phyloP scores from a whole-genome alignment of 768 basidiomycete genomes.

The Gyrodon lividus region DNA sequence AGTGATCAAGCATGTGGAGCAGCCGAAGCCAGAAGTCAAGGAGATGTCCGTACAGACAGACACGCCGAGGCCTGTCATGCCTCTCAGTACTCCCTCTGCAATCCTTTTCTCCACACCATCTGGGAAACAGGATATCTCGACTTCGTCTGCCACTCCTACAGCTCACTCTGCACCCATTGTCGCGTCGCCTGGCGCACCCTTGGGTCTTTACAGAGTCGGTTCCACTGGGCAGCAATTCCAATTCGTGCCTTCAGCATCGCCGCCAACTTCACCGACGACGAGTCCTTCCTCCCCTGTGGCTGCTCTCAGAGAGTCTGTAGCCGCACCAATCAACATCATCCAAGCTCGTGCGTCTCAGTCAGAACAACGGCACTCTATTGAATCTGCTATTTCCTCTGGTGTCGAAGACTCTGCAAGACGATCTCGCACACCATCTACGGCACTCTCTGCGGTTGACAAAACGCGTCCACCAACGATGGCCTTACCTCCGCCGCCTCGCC shows the following conservation, averaged over 20 bases:
- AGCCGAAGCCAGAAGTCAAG: slow-evolving; percentile 61
- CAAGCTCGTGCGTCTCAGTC: slow-evolving; percentile 52
- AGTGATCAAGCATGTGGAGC: slow-evolving; percentile 22
- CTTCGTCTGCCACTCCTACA: slow-evolving; percentile 33
- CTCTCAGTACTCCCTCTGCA: slow-evolving; percentile 31
- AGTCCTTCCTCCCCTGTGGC: slow-evolving; percentile 36
- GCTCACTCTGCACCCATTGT: slow-evolving; percentile 31
- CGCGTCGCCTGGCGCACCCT: slow-evolving; percentile 30
- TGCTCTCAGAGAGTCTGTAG: slow-evolving; percentile 51
- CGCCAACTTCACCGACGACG: slow-evolving; percentile 26
- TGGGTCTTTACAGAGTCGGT: slow-evolving; percentile 57
- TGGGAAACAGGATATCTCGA: slow-evolving; percentile 24
- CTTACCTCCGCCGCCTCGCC: slow-evolving; percentile 74
- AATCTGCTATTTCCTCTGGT: slow-evolving; percentile 59
- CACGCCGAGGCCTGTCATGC: slow-evolving; percentile 35
- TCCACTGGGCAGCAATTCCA: slow-evolving; percentile 60
- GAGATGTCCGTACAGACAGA: slow-evolving; percentile 85
- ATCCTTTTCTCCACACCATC: slow-evolving; percentile 25
- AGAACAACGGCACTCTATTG: slow-evolving; percentile 70
- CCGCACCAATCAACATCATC: slow-evolving; percentile 41
- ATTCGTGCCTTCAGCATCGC: slow-evolving; percentile 53
- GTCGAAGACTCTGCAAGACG: slow-evolving; percentile 48
- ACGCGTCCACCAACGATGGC: slow-evolving; percentile 83
- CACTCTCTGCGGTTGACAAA: slow-evolving; percentile 62
- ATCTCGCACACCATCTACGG: slow-evolving; percentile 62